Evolutionary conservation across 192 early-diverging fungal species (phyloP), one percentile per base, ranked within the genome.

Genomic region (Paraglomus brasilianum): DNA sequence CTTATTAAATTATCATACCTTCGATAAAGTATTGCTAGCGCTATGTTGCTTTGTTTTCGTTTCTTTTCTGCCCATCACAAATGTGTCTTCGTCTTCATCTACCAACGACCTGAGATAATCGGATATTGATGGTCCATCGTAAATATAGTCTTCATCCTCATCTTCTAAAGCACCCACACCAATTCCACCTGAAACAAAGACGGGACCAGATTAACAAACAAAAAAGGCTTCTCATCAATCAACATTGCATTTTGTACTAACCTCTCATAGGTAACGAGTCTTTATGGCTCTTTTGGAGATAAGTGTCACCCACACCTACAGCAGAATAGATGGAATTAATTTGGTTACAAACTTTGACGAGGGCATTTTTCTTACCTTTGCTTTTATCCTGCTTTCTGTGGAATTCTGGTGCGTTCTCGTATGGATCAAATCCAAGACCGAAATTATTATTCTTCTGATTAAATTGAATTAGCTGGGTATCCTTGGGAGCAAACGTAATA

Each of bases 401-500:
- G 50, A 90, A 86, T 61, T 92, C 87, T n/a, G 89, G 86, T 1
- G 85, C 88, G 44, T 84, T 67, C 13, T 76, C 75, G 53, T 82
- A 84, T 9, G 89, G 84, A 70, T 93, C 85, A 61, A 82, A 94
- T 0, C 92, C 92, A 15, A 92, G 48, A 1, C 92, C 92, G 52
- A 71, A 83, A 5, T 52, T 67, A 59, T 91, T 82, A 13, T 69
- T 77, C 58, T 91, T 89, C 47, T 81, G 69, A 9, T 67, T 47
- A 57, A 82, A 86, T 2, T 70, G 41, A 14, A 81, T 72, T 11
- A 85, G 66, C 1, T 77, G 76, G 19, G 79, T 81, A 69, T 93
- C 89, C 8, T 81, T 81, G 1, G 91, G 89, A 2, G 91, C 89
- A 83, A 91, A 90, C 10, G 81, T 72, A 39, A 81, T 55, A 11